Evolutionary conservation across 2,329 filamentous ascomycete genomes (phyloP).

Genomic region (Truncatella angustata): DNA sequence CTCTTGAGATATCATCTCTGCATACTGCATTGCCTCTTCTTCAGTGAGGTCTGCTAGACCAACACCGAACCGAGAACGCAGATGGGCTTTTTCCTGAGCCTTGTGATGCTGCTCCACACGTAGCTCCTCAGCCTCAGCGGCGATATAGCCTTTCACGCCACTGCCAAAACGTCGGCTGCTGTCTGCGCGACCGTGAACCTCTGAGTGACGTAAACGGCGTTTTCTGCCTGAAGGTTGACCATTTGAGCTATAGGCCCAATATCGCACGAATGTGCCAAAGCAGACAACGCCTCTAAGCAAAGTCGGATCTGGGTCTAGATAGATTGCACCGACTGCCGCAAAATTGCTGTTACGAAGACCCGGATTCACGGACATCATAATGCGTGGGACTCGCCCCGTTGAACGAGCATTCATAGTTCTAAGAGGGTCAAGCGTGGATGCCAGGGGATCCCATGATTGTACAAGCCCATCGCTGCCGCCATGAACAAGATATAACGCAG

Average conservation of each 20-base stretch:
- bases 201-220: constrained; percentile 71
- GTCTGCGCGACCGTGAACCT: constrained; percentile 49
- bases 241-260: constrained; percentile 90
- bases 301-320: constrained; percentile 83
- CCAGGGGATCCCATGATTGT: constrained; percentile 95
- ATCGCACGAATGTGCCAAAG: constrained; percentile 82
- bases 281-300: constrained; percentile 82
- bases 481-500: constrained; percentile 84
- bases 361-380: constrained; percentile 54
- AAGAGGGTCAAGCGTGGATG: constrained; percentile 73
- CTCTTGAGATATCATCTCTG: constrained; percentile 65
- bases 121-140: constrained; percentile 79
- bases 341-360: constrained; percentile 69
- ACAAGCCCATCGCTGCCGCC: constrained; percentile 94
- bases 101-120: constrained; percentile 68
- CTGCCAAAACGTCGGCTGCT: constrained; percentile 58
- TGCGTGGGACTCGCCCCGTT: constrained; percentile 76
- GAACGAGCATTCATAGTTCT: constrained; percentile 85
- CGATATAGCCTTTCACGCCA: constrained; percentile 77
- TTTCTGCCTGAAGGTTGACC: constrained; percentile 75
- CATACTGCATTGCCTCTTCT: constrained; percentile 63
- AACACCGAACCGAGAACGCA: constrained; percentile 81
- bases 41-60: constrained; percentile 68
- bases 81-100: constrained; percentile 64
- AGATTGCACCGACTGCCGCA: constrained; percentile 79